phyloP scores from a whole-genome alignment of 306 rosid genomes.

The Dryas alaskensis region DNA sequence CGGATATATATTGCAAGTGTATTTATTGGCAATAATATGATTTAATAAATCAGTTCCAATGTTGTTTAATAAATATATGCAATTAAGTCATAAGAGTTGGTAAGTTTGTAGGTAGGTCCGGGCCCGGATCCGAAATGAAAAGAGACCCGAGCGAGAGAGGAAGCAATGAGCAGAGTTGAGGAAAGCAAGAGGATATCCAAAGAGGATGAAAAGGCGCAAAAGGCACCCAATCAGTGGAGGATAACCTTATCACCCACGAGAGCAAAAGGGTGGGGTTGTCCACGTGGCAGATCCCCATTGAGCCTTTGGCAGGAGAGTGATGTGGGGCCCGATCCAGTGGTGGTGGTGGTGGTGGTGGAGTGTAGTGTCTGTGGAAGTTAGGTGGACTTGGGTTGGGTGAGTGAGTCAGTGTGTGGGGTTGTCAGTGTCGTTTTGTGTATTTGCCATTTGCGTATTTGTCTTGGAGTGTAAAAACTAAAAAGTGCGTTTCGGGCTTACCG shows the following conservation, averaged over 20 bases:
- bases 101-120: neutral
- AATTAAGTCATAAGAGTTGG: neutral
- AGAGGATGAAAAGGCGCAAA: constrained; percentile 31
- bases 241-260: constrained; percentile 46
- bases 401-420: constrained; percentile 4
- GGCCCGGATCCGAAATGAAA: neutral
- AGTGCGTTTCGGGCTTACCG: neutral
- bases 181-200: constrained; percentile 24
- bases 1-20: no score
- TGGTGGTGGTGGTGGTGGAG: neutral
- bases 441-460: neutral
- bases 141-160: neutral
- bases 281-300: constrained; percentile 19
- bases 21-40: no score
- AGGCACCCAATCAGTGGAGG: constrained; percentile 44
- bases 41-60: no score
- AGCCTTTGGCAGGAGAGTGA: no score
- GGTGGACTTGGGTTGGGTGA: neutral
- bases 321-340: no score
- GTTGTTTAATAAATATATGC: no score
- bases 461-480: neutral
- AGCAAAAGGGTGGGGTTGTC: neutral
- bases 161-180: neutral
- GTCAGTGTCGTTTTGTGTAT: neutral
- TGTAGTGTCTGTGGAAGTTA: neutral